Percentiles rank a stretch among this genome's conserved stretches.
Conservation (phyloP, 208 protist species). For the Novymonas esmeraldas region DNA sequence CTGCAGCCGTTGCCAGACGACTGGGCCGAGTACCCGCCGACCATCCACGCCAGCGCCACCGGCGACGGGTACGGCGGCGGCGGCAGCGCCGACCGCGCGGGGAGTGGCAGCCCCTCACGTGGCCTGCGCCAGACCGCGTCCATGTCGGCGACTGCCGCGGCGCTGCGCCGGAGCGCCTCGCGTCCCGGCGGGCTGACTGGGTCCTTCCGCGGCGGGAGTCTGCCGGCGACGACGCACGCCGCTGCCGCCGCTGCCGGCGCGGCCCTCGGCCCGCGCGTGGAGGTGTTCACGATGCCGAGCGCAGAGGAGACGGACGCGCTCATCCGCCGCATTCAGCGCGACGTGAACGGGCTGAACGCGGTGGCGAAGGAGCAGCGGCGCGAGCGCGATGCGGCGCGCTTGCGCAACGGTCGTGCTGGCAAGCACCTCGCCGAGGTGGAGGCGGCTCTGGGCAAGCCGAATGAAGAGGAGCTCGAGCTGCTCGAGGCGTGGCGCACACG, state of each 20-base stretch:
- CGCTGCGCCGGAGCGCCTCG: slow-evolving; percentile 16
- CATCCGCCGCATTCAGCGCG: slow-evolving; percentile 79
- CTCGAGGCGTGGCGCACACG: slow-evolving; percentile 54
- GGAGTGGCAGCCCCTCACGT: background rate
- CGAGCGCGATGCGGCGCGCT: slow-evolving; percentile 40
- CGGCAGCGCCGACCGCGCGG: slow-evolving; percentile 6
- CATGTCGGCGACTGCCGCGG: slow-evolving; percentile 18
- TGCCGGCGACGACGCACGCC: no score
- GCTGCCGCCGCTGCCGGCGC: background rate
- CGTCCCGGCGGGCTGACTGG: slow-evolving; percentile 6
- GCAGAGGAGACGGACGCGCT: slow-evolving; percentile 56
- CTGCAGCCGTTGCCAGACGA: slow-evolving; percentile 33
- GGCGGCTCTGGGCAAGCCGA: slow-evolving; percentile 28
- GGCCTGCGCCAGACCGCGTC: slow-evolving; percentile 10
- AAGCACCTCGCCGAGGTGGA: slow-evolving; percentile 25
- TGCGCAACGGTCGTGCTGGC: slow-evolving; percentile 19
- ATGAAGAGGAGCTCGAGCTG: slow-evolving; percentile 48
- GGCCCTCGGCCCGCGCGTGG: slow-evolving; percentile 10
- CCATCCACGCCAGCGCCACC: slow-evolving; percentile 11
- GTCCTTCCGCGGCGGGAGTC: background rate
- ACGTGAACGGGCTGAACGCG: slow-evolving; percentile 83
- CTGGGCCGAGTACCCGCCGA: slow-evolving; percentile 24
- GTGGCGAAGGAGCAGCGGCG: slow-evolving; percentile 71
- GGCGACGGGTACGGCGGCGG: background rate
- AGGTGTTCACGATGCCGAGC: slow-evolving; percentile 74